A percentile compares a stretch with the other conserved stretches of the same genome.
phyloP scores from a whole-genome alignment of 768 basidiomycete genomes.

The Mycena latifolia region DNA sequence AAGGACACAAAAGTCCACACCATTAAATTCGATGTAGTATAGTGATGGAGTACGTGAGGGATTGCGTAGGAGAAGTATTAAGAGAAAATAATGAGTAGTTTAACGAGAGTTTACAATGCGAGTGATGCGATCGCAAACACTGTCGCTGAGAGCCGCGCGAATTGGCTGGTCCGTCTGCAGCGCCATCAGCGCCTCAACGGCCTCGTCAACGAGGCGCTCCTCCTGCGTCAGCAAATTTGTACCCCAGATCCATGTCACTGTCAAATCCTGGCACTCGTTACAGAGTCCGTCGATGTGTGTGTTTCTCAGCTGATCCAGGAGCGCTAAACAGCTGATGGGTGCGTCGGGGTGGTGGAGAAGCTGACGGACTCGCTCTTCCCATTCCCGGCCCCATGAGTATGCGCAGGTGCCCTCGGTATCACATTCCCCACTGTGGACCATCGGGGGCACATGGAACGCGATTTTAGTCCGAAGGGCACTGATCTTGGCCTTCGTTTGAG shows the following conservation, averaged over 20 bases:
- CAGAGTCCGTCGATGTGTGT: constrained; percentile 10
- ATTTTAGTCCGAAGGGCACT: constrained; percentile 8
- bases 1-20: too few relatives aligned
- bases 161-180: constrained; percentile 3
- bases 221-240: constrained; percentile 16
- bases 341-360: constrained; percentile 25
- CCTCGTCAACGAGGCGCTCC: constrained; percentile 7
- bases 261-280: constrained; percentile 19
- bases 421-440: background rate
- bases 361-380: constrained; percentile 17
- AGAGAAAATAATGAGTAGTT: too few relatives aligned
- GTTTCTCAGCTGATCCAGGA: constrained; percentile 12
- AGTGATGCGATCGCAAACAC: too few relatives aligned
- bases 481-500: constrained; percentile 25
- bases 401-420: background rate
- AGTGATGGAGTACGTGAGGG: too few relatives aligned
- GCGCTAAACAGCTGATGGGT: constrained; percentile 1
- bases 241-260: constrained; percentile 24
- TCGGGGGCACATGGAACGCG: constrained; percentile 13
- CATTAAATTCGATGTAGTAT: too few relatives aligned
- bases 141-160: background rate
- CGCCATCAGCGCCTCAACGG: background rate
- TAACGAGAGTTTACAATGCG: too few relatives aligned
- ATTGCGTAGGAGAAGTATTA: too few relatives aligned
- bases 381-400: constrained; percentile 9